A percentile compares a stretch with the other conserved stretches of the same genome.
phyloP scores from a whole-genome alignment of 2,329 filamentous ascomycete genomes.

The Hypoxylon sp. region DNA sequence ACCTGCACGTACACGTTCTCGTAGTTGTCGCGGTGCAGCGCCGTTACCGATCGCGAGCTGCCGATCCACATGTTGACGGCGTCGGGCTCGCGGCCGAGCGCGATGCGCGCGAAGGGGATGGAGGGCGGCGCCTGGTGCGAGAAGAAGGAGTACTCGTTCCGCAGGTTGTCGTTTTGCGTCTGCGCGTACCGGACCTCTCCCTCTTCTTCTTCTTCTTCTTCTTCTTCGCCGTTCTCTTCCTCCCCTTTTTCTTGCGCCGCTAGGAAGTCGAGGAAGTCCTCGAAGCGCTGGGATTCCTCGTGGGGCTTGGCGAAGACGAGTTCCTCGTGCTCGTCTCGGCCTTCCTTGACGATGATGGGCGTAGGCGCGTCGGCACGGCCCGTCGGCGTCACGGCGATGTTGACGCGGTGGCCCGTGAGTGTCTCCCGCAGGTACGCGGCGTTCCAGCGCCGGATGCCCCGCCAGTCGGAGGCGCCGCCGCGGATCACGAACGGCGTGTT shows the following conservation, averaged over 20 bases:
- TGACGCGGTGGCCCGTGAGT: slow-evolving; percentile 70
- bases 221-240: no score
- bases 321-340: slow-evolving; percentile 49
- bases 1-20: slow-evolving; percentile 88
- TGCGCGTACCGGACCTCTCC: slow-evolving; percentile 77
- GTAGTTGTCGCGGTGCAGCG: slow-evolving; percentile 85
- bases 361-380: slow-evolving; percentile 72
- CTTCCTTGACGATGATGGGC: slow-evolving; percentile 47
- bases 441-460: slow-evolving; percentile 72
- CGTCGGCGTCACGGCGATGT: slow-evolving; percentile 80
- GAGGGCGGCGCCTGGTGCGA: slow-evolving; percentile 71
- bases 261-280: slow-evolving; percentile 71
- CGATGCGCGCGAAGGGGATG: slow-evolving; percentile 79
- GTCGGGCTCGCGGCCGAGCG: slow-evolving; percentile 76
- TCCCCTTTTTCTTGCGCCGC: slow-evolving; percentile 64
- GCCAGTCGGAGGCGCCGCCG: slow-evolving; percentile 71
- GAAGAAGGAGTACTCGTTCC: slow-evolving; percentile 75
- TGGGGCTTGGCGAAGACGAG: slow-evolving; percentile 77
- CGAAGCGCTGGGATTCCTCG: slow-evolving; percentile 73
- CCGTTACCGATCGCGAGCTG: slow-evolving; percentile 75
- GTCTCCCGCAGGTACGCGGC: slow-evolving; percentile 66
- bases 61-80: slow-evolving; percentile 88
- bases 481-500: slow-evolving; percentile 82
- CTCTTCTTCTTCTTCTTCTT: slow-evolving; percentile 27
- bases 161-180: slow-evolving; percentile 86